Evolutionary conservation across 495 filamentous ascomycete genomes (phyloP), one percentile per base, ranked within the genome.

Genomic region (Penicillium verhagenii): DNA sequence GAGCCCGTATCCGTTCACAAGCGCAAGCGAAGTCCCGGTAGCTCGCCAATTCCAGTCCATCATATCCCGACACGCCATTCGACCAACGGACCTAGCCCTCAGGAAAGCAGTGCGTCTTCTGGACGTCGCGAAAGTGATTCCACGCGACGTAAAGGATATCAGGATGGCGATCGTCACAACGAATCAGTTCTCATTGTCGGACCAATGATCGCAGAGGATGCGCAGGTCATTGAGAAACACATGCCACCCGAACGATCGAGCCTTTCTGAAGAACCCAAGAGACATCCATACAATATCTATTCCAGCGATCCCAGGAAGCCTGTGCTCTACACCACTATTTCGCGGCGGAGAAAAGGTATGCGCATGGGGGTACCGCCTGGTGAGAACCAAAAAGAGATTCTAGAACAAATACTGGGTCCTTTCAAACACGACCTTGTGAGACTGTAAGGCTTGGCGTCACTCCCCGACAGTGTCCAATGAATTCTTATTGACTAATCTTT

Each of bases 361-460:
- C 71, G 75, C 13, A 59, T 65, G 18, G 73, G 75, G n/a, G 70
- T 69, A n/a, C 75, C 75, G 19, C 76, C 77, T 0, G 77, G 79
- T 26, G 76, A 77, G 21, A 74, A 79, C 50, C 79, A 83, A 46
- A 75, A 76, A 43, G 79, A 82, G 50, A 77, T 82, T 26, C 59
- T 83, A 31, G 78, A 81, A 56, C 78, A 83, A 56, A 74, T 83
- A 9, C 60, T 83, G 4, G 80, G 77, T 10, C 78, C 77, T 14
- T 78, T 77, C 47, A 74, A 71, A 54, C 66, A 76, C 42, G 79
- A 81, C 47, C 64, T 83, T 43, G 73, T 83, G 39, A 71, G 67
- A 61, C 61, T 82, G 72, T 81, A 72, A 50, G 78, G 23, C 1
- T 23, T 39, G 6, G 21, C 6, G 8, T 2, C 19, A 2, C 4